phyloP scores from a whole-genome alignment of 78 protist genomes.

The Guillardia theta region DNA sequence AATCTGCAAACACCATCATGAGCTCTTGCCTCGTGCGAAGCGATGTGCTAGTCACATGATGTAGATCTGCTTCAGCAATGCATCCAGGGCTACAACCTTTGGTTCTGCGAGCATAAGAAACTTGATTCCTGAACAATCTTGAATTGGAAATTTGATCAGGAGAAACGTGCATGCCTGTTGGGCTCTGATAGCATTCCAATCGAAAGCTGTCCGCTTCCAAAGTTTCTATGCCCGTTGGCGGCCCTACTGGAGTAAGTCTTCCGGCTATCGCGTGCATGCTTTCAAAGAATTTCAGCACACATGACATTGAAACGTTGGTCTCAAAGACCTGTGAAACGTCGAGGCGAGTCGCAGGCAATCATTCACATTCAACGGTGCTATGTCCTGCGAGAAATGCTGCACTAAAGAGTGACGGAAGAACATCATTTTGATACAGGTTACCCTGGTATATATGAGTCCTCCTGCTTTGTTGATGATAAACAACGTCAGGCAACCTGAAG shows the following conservation, averaged over 20 bases:
- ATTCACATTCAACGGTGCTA: background rate
- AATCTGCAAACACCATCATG: no score
- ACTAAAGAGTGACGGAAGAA: no score
- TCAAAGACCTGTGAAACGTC: background rate
- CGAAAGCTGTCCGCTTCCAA: background rate
- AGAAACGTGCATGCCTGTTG: background rate
- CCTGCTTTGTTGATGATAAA: background rate
- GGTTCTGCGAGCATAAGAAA: background rate
- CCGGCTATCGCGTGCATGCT: conserved; percentile 18
- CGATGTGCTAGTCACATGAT: no score
- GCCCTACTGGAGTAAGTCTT: background rate
- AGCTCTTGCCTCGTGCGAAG: no score
- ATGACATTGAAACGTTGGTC: no score
- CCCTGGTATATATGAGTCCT: background rate
- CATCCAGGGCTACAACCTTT: background rate
- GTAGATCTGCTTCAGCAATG: background rate
- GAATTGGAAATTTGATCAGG: background rate
- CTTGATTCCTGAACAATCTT: background rate
- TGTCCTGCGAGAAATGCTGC: background rate
- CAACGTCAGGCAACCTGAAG: background rate
- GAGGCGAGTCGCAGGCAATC: background rate
- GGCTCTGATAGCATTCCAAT: background rate
- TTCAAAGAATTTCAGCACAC: no score
- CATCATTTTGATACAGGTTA: background rate
- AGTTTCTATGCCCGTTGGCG: background rate